Percentiles rank a stretch among this genome's conserved stretches.
phyloP scores from a whole-genome alignment of 2,329 filamentous ascomycete species.

The Phaeosphaeriaceae sp. region DNA sequence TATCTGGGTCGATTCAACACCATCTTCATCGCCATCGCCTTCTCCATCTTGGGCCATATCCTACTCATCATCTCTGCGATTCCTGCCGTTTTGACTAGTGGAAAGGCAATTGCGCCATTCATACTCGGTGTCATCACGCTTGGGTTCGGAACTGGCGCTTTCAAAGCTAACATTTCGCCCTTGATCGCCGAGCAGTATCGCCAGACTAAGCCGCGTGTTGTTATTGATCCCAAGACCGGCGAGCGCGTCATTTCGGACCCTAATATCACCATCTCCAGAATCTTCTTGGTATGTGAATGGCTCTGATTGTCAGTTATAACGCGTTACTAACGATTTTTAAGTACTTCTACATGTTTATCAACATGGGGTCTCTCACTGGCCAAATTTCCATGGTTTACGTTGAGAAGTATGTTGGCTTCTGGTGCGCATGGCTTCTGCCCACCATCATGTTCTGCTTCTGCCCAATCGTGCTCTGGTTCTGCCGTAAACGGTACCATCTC shows the following conservation, averaged over 20 bases:
- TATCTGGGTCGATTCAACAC: conserved; percentile 68
- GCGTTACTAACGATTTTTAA: not conserved
- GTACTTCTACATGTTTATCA: conserved; percentile 61
- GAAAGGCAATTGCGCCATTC: conserved; percentile 57
- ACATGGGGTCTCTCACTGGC: conserved; percentile 70
- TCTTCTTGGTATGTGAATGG: conserved; percentile 51
- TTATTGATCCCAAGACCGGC: conserved; percentile 60
- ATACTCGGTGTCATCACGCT: conserved; percentile 58
- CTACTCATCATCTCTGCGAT: conserved; percentile 62
- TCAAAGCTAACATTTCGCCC: conserved; percentile 61
- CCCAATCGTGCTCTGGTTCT: conserved; percentile 65
- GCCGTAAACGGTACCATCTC: conserved; percentile 67
- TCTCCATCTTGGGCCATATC: conserved; percentile 60
- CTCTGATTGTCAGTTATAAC: not conserved
- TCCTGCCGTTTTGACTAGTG: conserved; percentile 54
- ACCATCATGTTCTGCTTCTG: conserved; percentile 69
- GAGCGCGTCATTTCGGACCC: conserved; percentile 75
- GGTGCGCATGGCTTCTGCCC: conserved; percentile 72
- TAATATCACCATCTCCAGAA: conserved; percentile 69
- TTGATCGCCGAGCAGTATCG: conserved; percentile 74
- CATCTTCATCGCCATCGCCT: conserved; percentile 58
- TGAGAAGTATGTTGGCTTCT: conserved; percentile 78
- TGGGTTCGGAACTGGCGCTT: conserved; percentile 55
- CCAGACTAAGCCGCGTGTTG: conserved; percentile 63
- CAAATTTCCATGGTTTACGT: conserved; percentile 74